Conservation (phyloP, 1,284 basidiomycete species). For the Rhizopogon hawkerae region DNA sequence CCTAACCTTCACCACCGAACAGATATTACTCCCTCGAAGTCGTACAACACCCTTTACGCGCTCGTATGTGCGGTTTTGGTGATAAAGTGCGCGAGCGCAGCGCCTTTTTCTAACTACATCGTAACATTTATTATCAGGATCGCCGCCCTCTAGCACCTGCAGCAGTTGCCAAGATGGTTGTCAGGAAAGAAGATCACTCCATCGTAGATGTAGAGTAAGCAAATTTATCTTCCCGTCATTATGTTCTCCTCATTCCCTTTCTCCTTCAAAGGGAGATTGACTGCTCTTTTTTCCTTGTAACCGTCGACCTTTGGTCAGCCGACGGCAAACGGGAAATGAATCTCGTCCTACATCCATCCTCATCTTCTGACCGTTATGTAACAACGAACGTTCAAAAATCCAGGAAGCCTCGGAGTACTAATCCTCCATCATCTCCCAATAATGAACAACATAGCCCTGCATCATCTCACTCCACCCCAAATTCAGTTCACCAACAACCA, state of each 20-base stretch:
- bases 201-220: constrained; percentile 72
- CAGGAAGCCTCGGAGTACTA: constrained; percentile 36
- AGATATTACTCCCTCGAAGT: constrained; percentile 79
- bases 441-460: constrained; percentile 32
- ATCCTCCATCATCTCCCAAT: constrained; percentile 30
- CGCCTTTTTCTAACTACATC: constrained; percentile 7
- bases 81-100: constrained; percentile 62
- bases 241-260: constrained; percentile 10
- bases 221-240: constrained; percentile 2
- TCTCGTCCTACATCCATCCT: constrained; percentile 77
- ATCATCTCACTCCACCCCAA: constrained; percentile 27
- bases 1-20: constrained; percentile 9
- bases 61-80: constrained; percentile 90
- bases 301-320: constrained; percentile 81
- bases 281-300: constrained; percentile 78
- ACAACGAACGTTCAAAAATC: constrained; percentile 47
- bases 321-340: constrained; percentile 78
- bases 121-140: constrained; percentile 47
- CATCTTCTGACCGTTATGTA: constrained; percentile 56
- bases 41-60: constrained; percentile 79
- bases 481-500: constrained; percentile 20
- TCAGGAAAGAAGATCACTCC: constrained; percentile 57
- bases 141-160: constrained; percentile 84
- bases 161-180: constrained; percentile 75
- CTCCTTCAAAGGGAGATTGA: constrained; percentile 60